Evolutionary conservation across 2,329 filamentous ascomycete genomes (phyloP).

Genomic region (Phyllosticta capitalensis): DNA sequence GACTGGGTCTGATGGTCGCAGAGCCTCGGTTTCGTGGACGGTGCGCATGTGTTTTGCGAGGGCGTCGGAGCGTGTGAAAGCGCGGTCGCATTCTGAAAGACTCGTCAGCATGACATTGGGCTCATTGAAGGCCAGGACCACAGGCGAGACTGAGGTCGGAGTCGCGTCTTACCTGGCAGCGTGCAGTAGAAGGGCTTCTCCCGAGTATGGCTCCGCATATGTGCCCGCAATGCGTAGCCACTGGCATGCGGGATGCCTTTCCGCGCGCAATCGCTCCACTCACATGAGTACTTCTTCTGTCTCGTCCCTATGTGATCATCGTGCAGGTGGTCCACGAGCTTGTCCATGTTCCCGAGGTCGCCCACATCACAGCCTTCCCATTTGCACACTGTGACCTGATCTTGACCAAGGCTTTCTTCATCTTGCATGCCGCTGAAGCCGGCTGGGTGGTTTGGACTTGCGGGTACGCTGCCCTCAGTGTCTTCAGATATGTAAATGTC

Average conservation of each 20-base stretch:
- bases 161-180: constrained; percentile 59
- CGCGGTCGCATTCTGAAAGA: constrained; percentile 78
- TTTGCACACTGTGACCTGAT: constrained; percentile 39
- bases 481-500: constrained; percentile 74
- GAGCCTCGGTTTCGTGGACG: constrained; percentile 90
- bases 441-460: constrained; percentile 35
- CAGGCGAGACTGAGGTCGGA: neutral
- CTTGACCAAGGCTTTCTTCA: constrained; percentile 18
- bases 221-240: constrained; percentile 89
- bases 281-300: constrained; percentile 96
- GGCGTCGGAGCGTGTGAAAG: constrained; percentile 91
- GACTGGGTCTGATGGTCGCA: constrained; percentile 65
- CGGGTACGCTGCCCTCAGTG: constrained; percentile 68
- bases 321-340: constrained; percentile 50
- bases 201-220: constrained; percentile 94
- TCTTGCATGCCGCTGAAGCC: constrained; percentile 13
- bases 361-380: constrained; percentile 44
- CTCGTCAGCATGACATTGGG: neutral
- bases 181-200: constrained; percentile 99
- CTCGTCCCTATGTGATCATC: constrained; percentile 87
- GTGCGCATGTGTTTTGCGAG: constrained; percentile 98
- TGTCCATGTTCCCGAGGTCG: constrained; percentile 41
- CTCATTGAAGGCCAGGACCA: neutral
- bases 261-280: constrained; percentile 82
- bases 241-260: constrained; percentile 91